Conservation (phyloP, 164 flowering plant species). For the Brasenia schreberi region DNA sequence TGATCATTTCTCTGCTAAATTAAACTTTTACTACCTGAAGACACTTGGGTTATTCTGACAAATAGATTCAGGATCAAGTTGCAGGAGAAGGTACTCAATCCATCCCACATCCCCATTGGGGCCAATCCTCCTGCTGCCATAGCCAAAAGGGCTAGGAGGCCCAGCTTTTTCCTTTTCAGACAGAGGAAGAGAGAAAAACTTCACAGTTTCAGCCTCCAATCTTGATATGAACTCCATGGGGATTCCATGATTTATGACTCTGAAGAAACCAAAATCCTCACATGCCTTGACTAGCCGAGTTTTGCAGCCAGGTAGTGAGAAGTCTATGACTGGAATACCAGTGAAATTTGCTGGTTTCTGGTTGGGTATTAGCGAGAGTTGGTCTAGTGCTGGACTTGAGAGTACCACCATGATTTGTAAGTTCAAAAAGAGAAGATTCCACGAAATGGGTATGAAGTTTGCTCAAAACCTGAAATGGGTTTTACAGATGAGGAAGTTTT, state of each 20-base stretch:
- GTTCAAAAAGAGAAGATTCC: background rate
- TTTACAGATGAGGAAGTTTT: background rate
- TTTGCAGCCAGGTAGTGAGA: conserved; percentile 40
- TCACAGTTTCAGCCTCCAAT: conserved; percentile 44
- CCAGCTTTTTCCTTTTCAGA: conserved; percentile 53
- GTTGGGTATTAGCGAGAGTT: conserved; percentile 26
- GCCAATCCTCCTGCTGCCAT: conserved; percentile 71
- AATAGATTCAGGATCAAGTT: conserved; percentile 22
- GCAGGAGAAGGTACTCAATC: conserved; percentile 75
- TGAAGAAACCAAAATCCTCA: conserved; percentile 77
- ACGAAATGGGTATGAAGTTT: background rate
- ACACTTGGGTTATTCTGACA: conserved; percentile 27
- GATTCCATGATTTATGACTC: conserved; percentile 68
- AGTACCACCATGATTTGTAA: conserved; percentile 51
- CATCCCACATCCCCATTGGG: conserved; percentile 89
- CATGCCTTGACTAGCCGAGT: conserved; percentile 49
- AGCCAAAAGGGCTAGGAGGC: conserved; percentile 68
- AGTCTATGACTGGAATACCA: conserved; percentile 58
- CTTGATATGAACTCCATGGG: conserved; percentile 32
- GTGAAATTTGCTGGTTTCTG: conserved; percentile 27
- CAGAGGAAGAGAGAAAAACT: conserved; percentile 49
- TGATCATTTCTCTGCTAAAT: background rate
- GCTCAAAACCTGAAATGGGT: background rate
- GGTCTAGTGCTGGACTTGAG: conserved; percentile 39
- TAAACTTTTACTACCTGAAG: conserved; percentile 31